Percentiles rank a stretch among this genome's conserved stretches.
Evolutionary conservation across 768 basidiomycete genomes (phyloP).

Genomic region (Pleurotus giganteus): DNA sequence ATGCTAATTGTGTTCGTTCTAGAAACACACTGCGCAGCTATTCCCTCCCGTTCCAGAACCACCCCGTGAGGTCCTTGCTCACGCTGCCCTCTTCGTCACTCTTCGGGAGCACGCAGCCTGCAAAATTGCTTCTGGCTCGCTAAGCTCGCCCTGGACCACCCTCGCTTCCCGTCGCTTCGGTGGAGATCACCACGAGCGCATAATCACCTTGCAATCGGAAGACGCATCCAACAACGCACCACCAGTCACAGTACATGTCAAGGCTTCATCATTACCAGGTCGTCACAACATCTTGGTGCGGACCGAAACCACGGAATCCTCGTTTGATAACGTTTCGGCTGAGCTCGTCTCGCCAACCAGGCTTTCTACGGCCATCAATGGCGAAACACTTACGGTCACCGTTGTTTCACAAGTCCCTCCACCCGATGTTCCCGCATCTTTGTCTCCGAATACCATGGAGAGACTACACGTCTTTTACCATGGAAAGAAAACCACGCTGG

Average conservation of each 20-base stretch:
- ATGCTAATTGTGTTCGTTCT: conserved; percentile 1
- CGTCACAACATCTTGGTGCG: conserved; percentile 55
- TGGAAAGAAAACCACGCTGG: conserved; percentile 62
- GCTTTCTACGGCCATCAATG: conserved; percentile 52
- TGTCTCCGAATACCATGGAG: conserved; percentile 58
- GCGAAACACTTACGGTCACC: conserved; percentile 54
- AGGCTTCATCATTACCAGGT: conserved; percentile 31
- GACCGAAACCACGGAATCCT: conserved; percentile 24
- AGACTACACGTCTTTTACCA: conserved; percentile 72
- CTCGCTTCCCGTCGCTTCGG: conserved; percentile 77
- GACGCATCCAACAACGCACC: conserved; percentile 29
- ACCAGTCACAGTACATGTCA: conserved; percentile 40
- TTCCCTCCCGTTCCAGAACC: conserved; percentile 67
- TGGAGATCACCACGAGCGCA: conserved; percentile 65
- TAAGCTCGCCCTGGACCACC: conserved; percentile 61
- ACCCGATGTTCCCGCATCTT: conserved; percentile 50
- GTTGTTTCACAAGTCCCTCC: conserved; percentile 70
- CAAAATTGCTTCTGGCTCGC: conserved; percentile 17
- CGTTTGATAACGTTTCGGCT: conserved; percentile 55
- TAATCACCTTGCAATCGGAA: conserved; percentile 61
- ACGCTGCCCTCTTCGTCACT: conserved; percentile 74
- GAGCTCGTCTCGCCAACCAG: conserved; percentile 51
- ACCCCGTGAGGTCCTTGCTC: conserved; percentile 63
- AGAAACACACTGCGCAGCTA: conserved; percentile 85
- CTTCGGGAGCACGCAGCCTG: conserved; percentile 54